Evolutionary conservation across 768 basidiomycete genomes (phyloP).

Genomic region (Chalciporus piperatus): DNA sequence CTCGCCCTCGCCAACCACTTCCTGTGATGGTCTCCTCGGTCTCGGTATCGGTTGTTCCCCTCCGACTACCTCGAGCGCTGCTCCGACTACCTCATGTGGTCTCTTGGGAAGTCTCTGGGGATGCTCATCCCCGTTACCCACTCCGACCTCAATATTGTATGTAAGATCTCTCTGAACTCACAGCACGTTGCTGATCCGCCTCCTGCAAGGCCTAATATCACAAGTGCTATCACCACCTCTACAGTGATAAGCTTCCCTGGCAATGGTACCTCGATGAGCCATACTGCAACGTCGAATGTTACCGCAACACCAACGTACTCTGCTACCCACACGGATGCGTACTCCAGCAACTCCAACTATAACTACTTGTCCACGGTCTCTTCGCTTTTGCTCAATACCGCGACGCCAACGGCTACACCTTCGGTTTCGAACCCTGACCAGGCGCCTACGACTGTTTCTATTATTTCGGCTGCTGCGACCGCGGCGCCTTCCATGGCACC

Average conservation of each 20-base stretch:
- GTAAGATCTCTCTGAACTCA: background rate
- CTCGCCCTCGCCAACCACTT: constrained; percentile 1
- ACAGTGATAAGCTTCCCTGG: constrained; percentile 33
- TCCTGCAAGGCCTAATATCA: constrained; percentile 1
- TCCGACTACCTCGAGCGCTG: background rate
- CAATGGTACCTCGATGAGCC: constrained; percentile 6
- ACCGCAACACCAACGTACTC: constrained; percentile 7
- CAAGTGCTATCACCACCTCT: constrained; percentile 11
- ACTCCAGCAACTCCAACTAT: constrained; percentile 25
- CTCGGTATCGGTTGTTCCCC: constrained; percentile 9
- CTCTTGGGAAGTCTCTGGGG: constrained; percentile 15
- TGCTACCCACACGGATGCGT: constrained; percentile 15
- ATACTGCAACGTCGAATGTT: constrained; percentile 5
- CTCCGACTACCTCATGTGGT: constrained; percentile 15
- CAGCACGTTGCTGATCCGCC: background rate
- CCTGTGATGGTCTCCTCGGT: constrained; percentile 11
- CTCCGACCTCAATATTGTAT: constrained; percentile 11
- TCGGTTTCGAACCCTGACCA: constrained; percentile 41
- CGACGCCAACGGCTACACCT: constrained; percentile 16
- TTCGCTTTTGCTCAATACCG: constrained; percentile 32
- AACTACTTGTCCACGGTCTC: constrained; percentile 34
- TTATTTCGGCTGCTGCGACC: constrained; percentile 20
- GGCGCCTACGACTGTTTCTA: constrained; percentile 26
- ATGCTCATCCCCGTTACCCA: constrained; percentile 12
- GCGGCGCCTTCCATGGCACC: constrained; percentile 29